phyloP scores from a whole-genome alignment of 2,329 filamentous ascomycete genomes.

The Arthrobotrys conoides region DNA sequence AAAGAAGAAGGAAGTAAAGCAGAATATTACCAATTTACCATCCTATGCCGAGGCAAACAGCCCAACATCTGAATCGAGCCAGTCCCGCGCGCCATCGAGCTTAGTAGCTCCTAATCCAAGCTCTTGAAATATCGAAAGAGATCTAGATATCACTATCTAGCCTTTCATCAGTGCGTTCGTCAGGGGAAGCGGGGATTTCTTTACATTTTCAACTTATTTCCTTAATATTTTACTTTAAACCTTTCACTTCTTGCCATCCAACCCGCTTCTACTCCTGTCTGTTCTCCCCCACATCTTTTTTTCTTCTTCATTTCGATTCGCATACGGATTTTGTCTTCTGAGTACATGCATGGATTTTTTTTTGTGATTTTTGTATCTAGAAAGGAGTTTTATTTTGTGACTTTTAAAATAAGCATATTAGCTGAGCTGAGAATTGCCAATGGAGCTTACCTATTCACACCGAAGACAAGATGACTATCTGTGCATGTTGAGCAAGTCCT shows the following conservation, averaged over 20 bases:
- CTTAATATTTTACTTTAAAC: slow-evolving; percentile 11
- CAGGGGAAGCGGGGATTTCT: slow-evolving; percentile 12
- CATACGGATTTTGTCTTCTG: slow-evolving; percentile 30
- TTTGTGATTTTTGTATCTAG: slow-evolving; percentile 43
- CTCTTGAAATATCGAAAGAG: slow-evolving; percentile 28
- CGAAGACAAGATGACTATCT: too few relatives aligned
- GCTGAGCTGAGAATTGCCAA: slow-evolving; percentile 34
- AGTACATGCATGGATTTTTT: slow-evolving; percentile 17
- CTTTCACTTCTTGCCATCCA: slow-evolving; percentile 13
- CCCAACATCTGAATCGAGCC: slow-evolving; percentile 33
- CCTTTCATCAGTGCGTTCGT: background rate
- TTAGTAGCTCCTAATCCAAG: slow-evolving; percentile 45
- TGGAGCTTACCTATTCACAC: slow-evolving; percentile 1
- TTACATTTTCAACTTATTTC: slow-evolving; percentile 27
- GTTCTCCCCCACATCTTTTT: background rate
- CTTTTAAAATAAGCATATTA: slow-evolving; percentile 38
- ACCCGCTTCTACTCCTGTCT: slow-evolving; percentile 11
- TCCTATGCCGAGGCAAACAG: slow-evolving; percentile 53
- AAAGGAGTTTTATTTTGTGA: slow-evolving; percentile 40
- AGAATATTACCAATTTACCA: slow-evolving; percentile 40
- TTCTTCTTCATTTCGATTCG: slow-evolving; percentile 12
- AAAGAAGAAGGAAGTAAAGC: slow-evolving; percentile 58
- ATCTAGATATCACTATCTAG: background rate
- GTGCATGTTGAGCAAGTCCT: too few relatives aligned
- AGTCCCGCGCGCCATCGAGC: slow-evolving; percentile 22